Evolutionary conservation across 495 filamentous ascomycete species (phyloP), one percentile per base, ranked within the genome.

Genomic region (Neurospora cerealis): DNA sequence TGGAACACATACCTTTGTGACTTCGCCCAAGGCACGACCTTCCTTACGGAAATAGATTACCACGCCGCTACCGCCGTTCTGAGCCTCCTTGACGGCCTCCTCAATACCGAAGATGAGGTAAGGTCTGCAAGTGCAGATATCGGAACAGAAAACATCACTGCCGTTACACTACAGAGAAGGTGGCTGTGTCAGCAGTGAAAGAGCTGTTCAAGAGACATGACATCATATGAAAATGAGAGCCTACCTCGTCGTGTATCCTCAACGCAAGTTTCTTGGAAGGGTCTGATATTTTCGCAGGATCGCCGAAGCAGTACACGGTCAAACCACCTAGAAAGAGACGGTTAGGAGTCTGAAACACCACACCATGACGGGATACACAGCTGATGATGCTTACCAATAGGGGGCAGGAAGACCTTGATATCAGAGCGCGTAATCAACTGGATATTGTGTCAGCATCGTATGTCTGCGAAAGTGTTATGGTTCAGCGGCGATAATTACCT

Each of bases 11-110:
- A 91, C 89, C 86, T 99, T 99, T 70, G 96, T 97, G 34, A 99
- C 96, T 83, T 99, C 96, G n/a, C 96, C 96, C 13, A 98, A 84
- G 38, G 96, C 95, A 73, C 95, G 88, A 11, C 96, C 96, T 83
- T 99, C 96, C 83, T 99, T 99, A 72, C 96, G 93, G 90, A 99
- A 99, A 83, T 99, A 99, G 81, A 99, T 97, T 37, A 98, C 96
- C 41, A 99, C 95, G 69, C 96, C 96, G 77, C 91, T 94, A 48
- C 96, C 96, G 69, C 96, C 96, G 70, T 91, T 92, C 85, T 98
- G 96, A 15, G 96, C 96, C 83, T 98, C 93, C 77, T 94, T 95
- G 74, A 99, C 95, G 8, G 96, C 96, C 83, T 99, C 96, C 77
- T 95, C 93, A 72, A 99, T 94, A 40, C 96, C 96, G 79, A 96